Evolutionary conservation across 1,284 basidiomycete genomes (phyloP).

Genomic region (Inonotus hispidus): DNA sequence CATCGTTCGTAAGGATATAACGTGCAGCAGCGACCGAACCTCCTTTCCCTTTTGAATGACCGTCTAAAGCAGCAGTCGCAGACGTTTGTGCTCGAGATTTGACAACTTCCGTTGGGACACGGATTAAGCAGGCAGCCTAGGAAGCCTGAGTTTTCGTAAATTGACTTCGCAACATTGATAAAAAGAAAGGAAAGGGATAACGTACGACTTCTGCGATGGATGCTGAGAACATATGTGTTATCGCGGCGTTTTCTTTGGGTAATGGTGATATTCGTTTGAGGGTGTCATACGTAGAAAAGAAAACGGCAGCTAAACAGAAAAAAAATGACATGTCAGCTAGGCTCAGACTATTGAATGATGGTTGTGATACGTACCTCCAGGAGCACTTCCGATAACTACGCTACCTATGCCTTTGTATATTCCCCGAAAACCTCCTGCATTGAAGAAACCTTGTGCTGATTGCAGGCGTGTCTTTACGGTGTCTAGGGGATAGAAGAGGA

Average conservation of each 20-base stretch:
- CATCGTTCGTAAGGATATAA: conserved; percentile 50
- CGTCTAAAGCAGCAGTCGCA: conserved; percentile 53
- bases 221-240: conserved; percentile 80
- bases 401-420: conserved; percentile 95
- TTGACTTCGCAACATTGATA: conserved; percentile 26
- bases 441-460: conserved; percentile 79
- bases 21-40: conserved; percentile 45
- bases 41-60: conserved; percentile 33
- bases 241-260: conserved; percentile 50
- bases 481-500: conserved; percentile 95
- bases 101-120: conserved; percentile 93
- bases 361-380: conserved; percentile 67
- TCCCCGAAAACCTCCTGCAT: conserved; percentile 85
- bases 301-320: conserved; percentile 62
- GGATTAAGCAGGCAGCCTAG: conserved; percentile 85
- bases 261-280: conserved; percentile 74
- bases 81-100: conserved; percentile 82
- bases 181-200: conserved; percentile 19
- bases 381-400: conserved; percentile 92
- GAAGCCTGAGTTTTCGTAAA: conserved; percentile 24
- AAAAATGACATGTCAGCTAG: background rate
- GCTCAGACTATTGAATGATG: background rate
- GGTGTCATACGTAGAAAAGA: conserved; percentile 93
- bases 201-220: conserved; percentile 81
- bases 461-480: conserved; percentile 96